Percentiles rank a stretch among this genome's conserved stretches.
These are phyloP conservation scores for Talaromyces albobiverticillius DNA, from an alignment of 2,329 filamentous ascomycete species.

Conservation along the genomic window DNA sequence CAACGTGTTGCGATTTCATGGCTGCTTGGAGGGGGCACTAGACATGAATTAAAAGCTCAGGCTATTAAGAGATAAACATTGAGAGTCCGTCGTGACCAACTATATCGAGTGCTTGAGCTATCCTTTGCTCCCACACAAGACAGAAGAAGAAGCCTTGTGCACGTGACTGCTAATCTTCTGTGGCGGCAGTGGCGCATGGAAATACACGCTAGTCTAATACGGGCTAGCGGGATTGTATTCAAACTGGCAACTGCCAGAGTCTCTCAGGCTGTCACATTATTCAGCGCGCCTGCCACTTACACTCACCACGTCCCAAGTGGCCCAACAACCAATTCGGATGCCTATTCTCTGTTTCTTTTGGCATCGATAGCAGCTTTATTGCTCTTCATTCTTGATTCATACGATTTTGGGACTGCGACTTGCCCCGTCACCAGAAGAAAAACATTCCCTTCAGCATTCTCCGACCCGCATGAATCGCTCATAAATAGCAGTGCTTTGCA, in stretches of 20 bases:
- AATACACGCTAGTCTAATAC: background rate
- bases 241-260: background rate
- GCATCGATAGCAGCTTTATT: background rate
- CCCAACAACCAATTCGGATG: background rate
- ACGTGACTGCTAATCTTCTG: too few relatives aligned
- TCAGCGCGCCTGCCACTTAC: background rate
- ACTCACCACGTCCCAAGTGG: background rate
- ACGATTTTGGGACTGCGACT: background rate
- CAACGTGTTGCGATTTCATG: too few relatives aligned
- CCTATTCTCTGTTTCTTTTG: background rate
- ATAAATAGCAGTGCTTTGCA: conserved; percentile 14
- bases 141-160: too few relatives aligned
- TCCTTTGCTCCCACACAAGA: too few relatives aligned
- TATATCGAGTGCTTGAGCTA: too few relatives aligned
- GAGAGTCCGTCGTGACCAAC: too few relatives aligned
- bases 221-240: too few relatives aligned
- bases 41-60: too few relatives aligned
- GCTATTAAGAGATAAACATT: too few relatives aligned
- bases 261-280: background rate
- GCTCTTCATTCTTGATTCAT: background rate
- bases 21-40: too few relatives aligned
- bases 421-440: background rate
- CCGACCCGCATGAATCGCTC: conserved; percentile 5
- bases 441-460: background rate
- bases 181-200: too few relatives aligned